Base-by-base conservation (phyloP, 306 rosid species). In the Trifolium dubium region DNA sequence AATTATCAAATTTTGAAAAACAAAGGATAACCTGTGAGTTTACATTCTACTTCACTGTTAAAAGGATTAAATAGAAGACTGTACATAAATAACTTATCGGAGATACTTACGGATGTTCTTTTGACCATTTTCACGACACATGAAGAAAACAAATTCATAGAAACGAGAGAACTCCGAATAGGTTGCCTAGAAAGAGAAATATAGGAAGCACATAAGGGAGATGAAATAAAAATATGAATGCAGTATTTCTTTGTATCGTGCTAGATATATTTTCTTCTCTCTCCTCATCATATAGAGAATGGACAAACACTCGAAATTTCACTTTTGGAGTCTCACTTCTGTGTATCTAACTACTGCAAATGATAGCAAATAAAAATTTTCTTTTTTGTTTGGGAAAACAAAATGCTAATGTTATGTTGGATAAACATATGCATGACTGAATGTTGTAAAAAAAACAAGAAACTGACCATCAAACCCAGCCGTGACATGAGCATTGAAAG, bases 51-150 rank as follows among this genome's bases (percentile, higher is more conserved):
- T 64, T 74, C 70, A 59, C 47, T 19, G 46, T 72, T 56, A 18
- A 63, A 65, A 15, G 40, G 69, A 75, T 78, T 32, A 15, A 81
- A 81, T 8, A 78, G 60, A 72, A n/a, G 12, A 58, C 56, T 19
- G 10, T 6, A 39, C 10, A 28, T 59, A 41, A 69, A 8, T 15
- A 63, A 35, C 49, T 43, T 64, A 64, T 53, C 35, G 18, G 40
- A 28, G 49, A 49, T 54, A 81, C 99, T 81, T 87, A 95, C 99
- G 73, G 67, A 95, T 95, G 77, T 88, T 95, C 84, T 95, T 95
- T 82, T 95, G 99, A 79, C 99, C 96, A 87, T 86, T 84, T 80
- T 92, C 98, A 0, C 99, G 97, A 73, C 97, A 88, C 71, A 90
- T 65, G 80, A 92, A 92, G 80, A 86, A 95, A 72, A 88, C 96